phyloP scores from a whole-genome alignment of 208 protist species.

The Crithidia brevicula region DNA sequence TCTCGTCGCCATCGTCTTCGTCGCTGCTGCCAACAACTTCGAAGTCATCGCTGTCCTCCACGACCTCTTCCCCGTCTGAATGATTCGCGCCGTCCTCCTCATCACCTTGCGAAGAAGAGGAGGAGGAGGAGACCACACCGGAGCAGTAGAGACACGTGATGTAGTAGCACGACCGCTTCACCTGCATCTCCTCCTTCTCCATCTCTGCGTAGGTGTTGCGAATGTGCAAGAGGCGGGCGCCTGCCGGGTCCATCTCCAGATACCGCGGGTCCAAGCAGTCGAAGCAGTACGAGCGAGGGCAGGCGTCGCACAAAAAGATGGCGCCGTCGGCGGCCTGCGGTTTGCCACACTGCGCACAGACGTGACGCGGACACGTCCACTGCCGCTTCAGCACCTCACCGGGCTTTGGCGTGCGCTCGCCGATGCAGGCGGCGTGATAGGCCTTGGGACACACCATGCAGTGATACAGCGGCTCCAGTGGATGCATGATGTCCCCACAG shows the following conservation, averaged over 20 bases:
- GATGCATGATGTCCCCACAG: conserved; percentile 78
- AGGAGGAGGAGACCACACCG: conserved; percentile 67
- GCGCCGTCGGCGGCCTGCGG: conserved; percentile 63
- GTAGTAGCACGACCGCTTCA: conserved; percentile 79
- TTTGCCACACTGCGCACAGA: conserved; percentile 69
- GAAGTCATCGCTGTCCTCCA: conserved; percentile 6
- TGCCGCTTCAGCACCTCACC: conserved; percentile 43
- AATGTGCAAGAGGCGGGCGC: conserved; percentile 67
- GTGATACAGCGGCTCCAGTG: conserved; percentile 83
- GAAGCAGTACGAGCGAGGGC: conserved; percentile 84
- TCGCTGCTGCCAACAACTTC: conserved; percentile 12
- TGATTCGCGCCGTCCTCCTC: conserved; percentile 15
- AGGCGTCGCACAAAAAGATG: conserved; percentile 85
- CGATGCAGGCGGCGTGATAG: conserved; percentile 82
- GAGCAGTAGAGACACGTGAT: conserved; percentile 81
- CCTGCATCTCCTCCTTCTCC: conserved; percentile 63
- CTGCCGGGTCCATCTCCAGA: conserved; percentile 66
- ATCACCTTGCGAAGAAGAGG: conserved; percentile 33
- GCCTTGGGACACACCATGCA: conserved; percentile 82
- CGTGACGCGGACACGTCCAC: conserved; percentile 83
- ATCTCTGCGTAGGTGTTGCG: conserved; percentile 70
- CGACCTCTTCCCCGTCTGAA: conserved; percentile 17
- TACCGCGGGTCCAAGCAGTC: conserved; percentile 86
- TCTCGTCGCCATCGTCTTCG: conserved; percentile 10
- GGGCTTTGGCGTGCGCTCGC: conserved; percentile 37